A percentile compares a stretch with the other conserved stretches of the same genome.
Conservation (phyloP, 768 basidiomycete genomes). For the Strobilomyces echinocephalus region DNA sequence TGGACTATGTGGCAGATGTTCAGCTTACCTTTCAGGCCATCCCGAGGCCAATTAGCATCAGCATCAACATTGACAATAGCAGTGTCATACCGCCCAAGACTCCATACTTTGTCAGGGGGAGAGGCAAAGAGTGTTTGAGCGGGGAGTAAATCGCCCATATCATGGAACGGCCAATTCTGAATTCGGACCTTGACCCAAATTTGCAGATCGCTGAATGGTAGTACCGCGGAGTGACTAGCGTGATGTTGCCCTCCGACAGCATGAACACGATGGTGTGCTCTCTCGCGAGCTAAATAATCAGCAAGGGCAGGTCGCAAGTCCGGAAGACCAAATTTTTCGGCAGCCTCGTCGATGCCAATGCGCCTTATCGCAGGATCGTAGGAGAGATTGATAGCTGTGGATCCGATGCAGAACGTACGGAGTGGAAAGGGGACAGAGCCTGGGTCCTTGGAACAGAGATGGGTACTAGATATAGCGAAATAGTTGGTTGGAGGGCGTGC, state of each 20-base stretch:
- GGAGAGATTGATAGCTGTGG: background rate
- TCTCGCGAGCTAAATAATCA: background rate
- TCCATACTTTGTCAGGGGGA: background rate
- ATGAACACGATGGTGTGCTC: background rate
- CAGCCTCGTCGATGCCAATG: background rate
- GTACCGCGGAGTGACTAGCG: background rate
- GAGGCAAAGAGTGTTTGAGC: background rate
- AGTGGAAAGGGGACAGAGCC: background rate
- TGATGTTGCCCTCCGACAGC: background rate
- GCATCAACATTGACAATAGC: background rate
- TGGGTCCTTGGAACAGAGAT: background rate
- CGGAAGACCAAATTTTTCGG: background rate
- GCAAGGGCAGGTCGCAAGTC: background rate
- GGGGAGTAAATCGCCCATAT: background rate
- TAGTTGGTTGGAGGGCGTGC: background rate
- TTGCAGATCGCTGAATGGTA: background rate
- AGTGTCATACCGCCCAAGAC: background rate
- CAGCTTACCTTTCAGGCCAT: background rate
- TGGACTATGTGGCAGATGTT: no score
- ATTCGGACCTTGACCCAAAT: background rate
- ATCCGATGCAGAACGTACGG: background rate
- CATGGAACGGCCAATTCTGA: background rate
- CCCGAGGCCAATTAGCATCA: background rate
- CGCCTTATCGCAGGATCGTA: background rate
- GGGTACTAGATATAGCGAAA: background rate